Percentiles rank a stretch among this genome's conserved stretches.
These are phyloP conservation scores for Stemphylium beticola DNA, from an alignment of 2,329 filamentous ascomycete species.

Conservation along the genomic window DNA sequence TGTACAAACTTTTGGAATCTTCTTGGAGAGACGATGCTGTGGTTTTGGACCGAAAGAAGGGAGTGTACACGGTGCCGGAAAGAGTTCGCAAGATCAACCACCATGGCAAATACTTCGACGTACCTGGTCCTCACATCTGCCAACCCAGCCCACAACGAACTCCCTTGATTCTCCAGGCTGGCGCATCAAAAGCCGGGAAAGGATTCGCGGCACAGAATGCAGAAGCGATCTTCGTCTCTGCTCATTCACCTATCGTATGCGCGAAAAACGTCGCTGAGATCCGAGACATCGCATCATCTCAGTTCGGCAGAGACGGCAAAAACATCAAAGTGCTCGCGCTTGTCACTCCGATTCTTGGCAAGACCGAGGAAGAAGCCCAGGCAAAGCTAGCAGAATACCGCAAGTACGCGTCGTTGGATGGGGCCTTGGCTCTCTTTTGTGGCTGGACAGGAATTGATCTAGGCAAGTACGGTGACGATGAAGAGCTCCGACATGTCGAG, in stretches of 20 bases:
- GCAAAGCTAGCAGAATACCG: slow-evolving; percentile 68
- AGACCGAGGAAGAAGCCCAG: slow-evolving; percentile 69
- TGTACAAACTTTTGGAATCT: slow-evolving; percentile 72
- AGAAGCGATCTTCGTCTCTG: slow-evolving; percentile 73
- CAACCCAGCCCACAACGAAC: slow-evolving; percentile 71
- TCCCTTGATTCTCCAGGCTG: slow-evolving; percentile 72
- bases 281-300: slow-evolving; percentile 58
- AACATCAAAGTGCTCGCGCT: slow-evolving; percentile 73
- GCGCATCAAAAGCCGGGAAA: slow-evolving; percentile 70
- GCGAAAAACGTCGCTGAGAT: slow-evolving; percentile 69
- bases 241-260: slow-evolving; percentile 67
- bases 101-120: slow-evolving; percentile 67
- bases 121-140: slow-evolving; percentile 71
- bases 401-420: slow-evolving; percentile 68
- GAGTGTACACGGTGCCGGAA: slow-evolving; percentile 65
- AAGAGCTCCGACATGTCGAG: slow-evolving; percentile 67
- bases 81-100: slow-evolving; percentile 71
- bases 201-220: slow-evolving; percentile 72
- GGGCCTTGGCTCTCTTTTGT: slow-evolving; percentile 72
- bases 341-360: slow-evolving; percentile 68
- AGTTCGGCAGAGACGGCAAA: slow-evolving; percentile 63
- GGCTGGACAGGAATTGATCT: slow-evolving; percentile 77
- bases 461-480: slow-evolving; percentile 65
- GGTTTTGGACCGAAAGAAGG: slow-evolving; percentile 62
- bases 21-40: slow-evolving; percentile 73